Conservation (phyloP, 2,329 filamentous ascomycete genomes). For the Pestalotiopsis sp. region DNA sequence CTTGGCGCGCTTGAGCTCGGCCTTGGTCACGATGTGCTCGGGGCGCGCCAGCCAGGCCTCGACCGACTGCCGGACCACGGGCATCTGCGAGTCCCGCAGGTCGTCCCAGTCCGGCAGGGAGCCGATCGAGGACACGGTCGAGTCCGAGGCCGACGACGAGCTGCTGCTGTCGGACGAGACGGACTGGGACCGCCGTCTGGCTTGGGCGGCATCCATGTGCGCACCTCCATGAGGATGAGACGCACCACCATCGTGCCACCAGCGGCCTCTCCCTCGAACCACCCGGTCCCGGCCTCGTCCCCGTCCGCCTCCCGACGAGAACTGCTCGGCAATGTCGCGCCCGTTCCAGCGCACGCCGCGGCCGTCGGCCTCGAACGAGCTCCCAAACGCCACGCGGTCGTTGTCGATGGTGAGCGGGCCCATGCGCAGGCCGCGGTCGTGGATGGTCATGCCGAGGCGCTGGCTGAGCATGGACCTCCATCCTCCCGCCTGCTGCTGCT, state of each 20-base stretch:
- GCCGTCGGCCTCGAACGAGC: conserved; percentile 45
- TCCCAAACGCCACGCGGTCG: conserved; percentile 46
- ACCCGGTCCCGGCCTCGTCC: conserved; percentile 14
- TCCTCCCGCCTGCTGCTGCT: background rate
- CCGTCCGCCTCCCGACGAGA: background rate
- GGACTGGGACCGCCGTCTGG: conserved; percentile 35
- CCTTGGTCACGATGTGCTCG: conserved; percentile 50
- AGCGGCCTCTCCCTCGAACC: conserved; percentile 1
- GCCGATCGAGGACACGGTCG: conserved; percentile 48
- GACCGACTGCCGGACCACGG: conserved; percentile 46
- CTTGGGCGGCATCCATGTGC: background rate
- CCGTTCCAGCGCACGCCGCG: conserved; percentile 50
- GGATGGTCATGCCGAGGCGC: conserved; percentile 19
- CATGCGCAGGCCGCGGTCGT: conserved; percentile 33
- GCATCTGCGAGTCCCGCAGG: conserved; percentile 50
- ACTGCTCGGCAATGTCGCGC: conserved; percentile 39
- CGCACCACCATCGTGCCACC: background rate
- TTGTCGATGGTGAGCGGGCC: conserved; percentile 44
- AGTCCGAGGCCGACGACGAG: conserved; percentile 36
- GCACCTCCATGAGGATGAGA: background rate
- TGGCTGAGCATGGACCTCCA: conserved; percentile 13
- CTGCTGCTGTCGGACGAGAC: conserved; percentile 41
- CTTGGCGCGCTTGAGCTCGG: conserved; percentile 43
- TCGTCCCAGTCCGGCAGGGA: conserved; percentile 59
- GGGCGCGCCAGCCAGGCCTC: conserved; percentile 52